phyloP scores from a whole-genome alignment of 805 yeast species.

The Sugiyamaella boreocaroliniensis region DNA sequence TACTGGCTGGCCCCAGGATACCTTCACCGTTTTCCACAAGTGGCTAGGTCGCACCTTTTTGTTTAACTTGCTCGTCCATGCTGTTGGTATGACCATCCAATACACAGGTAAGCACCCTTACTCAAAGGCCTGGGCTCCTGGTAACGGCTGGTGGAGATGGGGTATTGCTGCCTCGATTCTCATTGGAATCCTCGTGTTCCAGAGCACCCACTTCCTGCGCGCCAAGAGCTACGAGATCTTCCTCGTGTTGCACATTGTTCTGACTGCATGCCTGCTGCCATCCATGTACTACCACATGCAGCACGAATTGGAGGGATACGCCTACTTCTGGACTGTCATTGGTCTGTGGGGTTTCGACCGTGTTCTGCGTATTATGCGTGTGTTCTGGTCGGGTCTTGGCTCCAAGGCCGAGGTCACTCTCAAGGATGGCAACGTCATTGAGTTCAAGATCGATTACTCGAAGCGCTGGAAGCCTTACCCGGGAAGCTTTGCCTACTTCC shows the following conservation, averaged over 20 bases:
- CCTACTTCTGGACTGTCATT: slow-evolving; percentile 44
- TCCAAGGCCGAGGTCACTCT: slow-evolving; percentile 23
- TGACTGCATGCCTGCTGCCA: slow-evolving; percentile 48
- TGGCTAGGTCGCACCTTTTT: slow-evolving; percentile 54
- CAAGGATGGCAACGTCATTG: slow-evolving; percentile 13
- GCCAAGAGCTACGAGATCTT: slow-evolving; percentile 50
- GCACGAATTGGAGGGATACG: slow-evolving; percentile 2
- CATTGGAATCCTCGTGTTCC: slow-evolving; percentile 40
- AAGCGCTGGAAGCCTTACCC: slow-evolving; percentile 42
- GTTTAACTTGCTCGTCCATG: slow-evolving; percentile 48
- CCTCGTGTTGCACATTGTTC: slow-evolving; percentile 45
- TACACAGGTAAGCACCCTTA: slow-evolving; percentile 29
- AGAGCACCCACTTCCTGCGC: slow-evolving; percentile 47
- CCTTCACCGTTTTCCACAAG: slow-evolving; percentile 56
- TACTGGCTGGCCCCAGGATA: slow-evolving; percentile 57
- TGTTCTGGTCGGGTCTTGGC: slow-evolving; percentile 48
- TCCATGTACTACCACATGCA: slow-evolving; percentile 50
- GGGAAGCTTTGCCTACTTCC: slow-evolving; percentile 51
- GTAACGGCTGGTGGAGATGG: slow-evolving; percentile 33
- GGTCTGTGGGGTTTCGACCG: slow-evolving; percentile 70
- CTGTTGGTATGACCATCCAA: slow-evolving; percentile 50
- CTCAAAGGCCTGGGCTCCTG: slow-evolving; percentile 15
- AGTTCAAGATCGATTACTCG: slow-evolving; percentile 34
- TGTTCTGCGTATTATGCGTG: slow-evolving; percentile 45
- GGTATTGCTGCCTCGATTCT: slow-evolving; percentile 40